A percentile compares a stretch with the other conserved stretches of the same genome.
These are phyloP conservation scores for Jaminaea rosea DNA, from an alignment of 1,284 basidiomycete genomes.

Conservation along the genomic window DNA sequence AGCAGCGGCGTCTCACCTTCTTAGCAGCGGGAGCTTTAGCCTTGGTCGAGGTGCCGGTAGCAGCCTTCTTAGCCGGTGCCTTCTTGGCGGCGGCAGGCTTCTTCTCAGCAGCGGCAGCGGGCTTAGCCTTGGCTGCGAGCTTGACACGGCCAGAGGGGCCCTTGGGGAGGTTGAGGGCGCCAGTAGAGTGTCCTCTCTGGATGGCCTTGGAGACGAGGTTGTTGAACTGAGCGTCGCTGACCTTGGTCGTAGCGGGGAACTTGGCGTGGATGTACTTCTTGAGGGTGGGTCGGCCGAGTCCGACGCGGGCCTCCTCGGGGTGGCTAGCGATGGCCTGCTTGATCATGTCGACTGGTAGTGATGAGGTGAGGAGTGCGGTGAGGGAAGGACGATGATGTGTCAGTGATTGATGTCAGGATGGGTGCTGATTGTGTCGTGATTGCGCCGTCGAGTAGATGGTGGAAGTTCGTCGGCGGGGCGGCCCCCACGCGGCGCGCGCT, in stretches of 20 bases:
- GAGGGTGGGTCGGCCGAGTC: constrained; percentile 81
- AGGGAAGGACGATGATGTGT: background rate
- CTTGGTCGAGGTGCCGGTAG: constrained; percentile 9
- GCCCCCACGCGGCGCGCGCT: background rate
- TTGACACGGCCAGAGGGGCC: constrained; percentile 71
- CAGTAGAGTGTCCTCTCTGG: constrained; percentile 66
- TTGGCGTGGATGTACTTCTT: constrained; percentile 62
- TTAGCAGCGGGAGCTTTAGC: constrained; percentile 21
- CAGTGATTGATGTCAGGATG: background rate
- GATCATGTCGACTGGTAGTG: constrained; percentile 24
- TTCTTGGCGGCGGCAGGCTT: constrained; percentile 37
- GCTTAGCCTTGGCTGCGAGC: constrained; percentile 54
- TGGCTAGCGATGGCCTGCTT: constrained; percentile 68
- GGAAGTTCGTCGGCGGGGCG: background rate
- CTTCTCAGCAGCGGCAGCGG: constrained; percentile 1
- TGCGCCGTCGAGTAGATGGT: background rate
- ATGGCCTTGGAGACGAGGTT: constrained; percentile 75
- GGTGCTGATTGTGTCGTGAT: background rate
- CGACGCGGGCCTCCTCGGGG: constrained; percentile 67
- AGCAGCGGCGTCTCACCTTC: constrained; percentile 19
- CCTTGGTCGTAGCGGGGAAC: constrained; percentile 27
- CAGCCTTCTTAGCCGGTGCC: constrained; percentile 24
- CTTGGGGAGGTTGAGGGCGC: constrained; percentile 74
- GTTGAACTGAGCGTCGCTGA: constrained; percentile 57
- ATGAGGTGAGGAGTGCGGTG: background rate